A percentile compares a stretch with the other conserved stretches of the same genome.
These are phyloP conservation scores for Lodderomyces elongisporus DNA, from an alignment of 1,139 yeast genomes.

Conservation along the genomic window DNA sequence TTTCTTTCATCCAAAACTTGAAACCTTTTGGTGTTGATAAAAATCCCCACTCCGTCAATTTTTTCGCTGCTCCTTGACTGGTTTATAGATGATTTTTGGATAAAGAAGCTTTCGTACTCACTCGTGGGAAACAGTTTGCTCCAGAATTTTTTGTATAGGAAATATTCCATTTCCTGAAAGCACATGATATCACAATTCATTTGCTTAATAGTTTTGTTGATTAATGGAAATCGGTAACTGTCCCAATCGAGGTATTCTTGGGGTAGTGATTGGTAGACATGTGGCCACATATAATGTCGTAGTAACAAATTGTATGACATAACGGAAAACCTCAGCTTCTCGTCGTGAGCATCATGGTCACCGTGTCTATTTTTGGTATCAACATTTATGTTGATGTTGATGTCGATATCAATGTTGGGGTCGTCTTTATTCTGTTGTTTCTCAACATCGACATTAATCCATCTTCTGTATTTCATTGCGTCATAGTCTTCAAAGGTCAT, in stretches of 20 bases:
- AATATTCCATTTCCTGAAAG: constrained; percentile 54
- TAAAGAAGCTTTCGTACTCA: constrained; percentile 42
- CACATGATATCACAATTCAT: constrained; percentile 54
- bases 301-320: constrained; percentile 51
- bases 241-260: constrained; percentile 42
- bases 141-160: constrained; percentile 45
- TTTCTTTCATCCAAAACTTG: constrained; percentile 37
- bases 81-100: constrained; percentile 50
- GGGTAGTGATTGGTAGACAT: constrained; percentile 47
- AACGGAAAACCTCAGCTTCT: constrained; percentile 21
- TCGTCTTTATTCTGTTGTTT: background rate
- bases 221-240: constrained; percentile 37
- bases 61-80: constrained; percentile 23
- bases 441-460: constrained; percentile 13
- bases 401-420: constrained; percentile 11
- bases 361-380: constrained; percentile 21
- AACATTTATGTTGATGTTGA: no score
- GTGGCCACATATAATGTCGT: constrained; percentile 55
- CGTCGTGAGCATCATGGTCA: constrained; percentile 2
- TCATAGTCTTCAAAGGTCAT: constrained; percentile 14
- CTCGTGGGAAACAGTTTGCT: constrained; percentile 19
- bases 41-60: constrained; percentile 57
- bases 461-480: constrained; percentile 20
- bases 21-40: constrained; percentile 43
- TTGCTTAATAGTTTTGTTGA: constrained; percentile 34